Percentiles rank a stretch among this genome's conserved stretches.
Evolutionary conservation across 208 protist genomes (phyloP).

Genomic region (Wallacemonas sp.): DNA sequence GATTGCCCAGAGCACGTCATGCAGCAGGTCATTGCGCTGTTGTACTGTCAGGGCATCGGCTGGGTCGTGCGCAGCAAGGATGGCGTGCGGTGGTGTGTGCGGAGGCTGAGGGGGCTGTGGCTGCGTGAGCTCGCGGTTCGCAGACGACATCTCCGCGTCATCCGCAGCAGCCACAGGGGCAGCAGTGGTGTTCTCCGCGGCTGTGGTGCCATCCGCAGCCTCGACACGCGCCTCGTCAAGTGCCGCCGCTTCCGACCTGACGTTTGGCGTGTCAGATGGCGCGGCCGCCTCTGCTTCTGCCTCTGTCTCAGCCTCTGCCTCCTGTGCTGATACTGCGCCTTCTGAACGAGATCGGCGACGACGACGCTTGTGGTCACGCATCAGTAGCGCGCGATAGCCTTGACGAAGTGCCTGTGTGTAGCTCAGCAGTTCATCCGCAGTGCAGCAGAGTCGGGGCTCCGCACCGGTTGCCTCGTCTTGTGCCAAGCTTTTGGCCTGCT

Average conservation of each 20-base stretch:
- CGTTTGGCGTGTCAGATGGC: too few relatives aligned
- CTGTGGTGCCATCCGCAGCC: too few relatives aligned
- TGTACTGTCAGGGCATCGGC: slow-evolving; percentile 13
- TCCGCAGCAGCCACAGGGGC: too few relatives aligned
- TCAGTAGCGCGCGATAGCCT: not conserved
- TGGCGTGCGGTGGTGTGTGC: not conserved
- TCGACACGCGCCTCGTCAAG: too few relatives aligned
- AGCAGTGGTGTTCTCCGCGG: too few relatives aligned
- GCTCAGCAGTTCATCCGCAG: not conserved
- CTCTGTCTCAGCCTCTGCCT: not conserved
- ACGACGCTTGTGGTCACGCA: not conserved
- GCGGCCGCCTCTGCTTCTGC: not conserved
- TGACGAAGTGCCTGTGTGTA: slow-evolving; percentile 1
- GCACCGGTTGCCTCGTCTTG: too few relatives aligned
- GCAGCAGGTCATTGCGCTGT: slow-evolving; percentile 32
- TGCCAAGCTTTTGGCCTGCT: too few relatives aligned
- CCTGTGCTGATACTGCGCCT: too few relatives aligned
- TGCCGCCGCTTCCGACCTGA: too few relatives aligned
- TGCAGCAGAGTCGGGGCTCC: not conserved
- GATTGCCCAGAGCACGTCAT: slow-evolving; percentile 38
- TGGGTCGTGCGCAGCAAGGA: not conserved
- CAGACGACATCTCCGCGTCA: too few relatives aligned
- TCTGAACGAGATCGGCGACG: too few relatives aligned
- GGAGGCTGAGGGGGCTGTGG: not conserved
- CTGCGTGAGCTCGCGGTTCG: not conserved